Conservation (phyloP, 1,284 basidiomycete genomes). For the Vanrija sp. region DNA sequence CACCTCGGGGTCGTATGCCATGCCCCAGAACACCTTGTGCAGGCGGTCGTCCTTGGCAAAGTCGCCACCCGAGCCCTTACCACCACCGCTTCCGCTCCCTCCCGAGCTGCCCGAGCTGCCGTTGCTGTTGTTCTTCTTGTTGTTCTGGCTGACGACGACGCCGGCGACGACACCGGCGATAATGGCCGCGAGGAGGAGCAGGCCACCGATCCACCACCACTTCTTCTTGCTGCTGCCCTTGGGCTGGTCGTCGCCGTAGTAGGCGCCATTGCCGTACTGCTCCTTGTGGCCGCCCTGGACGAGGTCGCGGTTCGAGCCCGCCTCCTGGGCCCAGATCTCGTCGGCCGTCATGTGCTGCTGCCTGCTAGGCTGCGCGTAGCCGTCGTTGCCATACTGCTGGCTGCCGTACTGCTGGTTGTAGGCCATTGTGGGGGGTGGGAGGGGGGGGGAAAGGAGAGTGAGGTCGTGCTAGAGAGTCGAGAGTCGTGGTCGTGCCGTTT, state of each 20-base stretch:
- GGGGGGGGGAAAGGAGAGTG: no score
- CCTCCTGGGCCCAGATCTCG: no score
- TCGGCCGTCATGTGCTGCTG: no score
- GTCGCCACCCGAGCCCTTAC: slow-evolving; percentile 4
- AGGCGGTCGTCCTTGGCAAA: slow-evolving; percentile 62
- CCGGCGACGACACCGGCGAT: slow-evolving; percentile 30
- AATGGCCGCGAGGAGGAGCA: slow-evolving; percentile 22
- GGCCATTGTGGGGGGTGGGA: no score
- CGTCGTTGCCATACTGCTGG: no score
- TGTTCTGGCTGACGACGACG: slow-evolving; percentile 20
- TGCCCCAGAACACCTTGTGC: slow-evolving; percentile 62
- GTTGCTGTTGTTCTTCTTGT: slow-evolving; percentile 5
- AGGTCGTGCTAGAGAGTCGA: no score
- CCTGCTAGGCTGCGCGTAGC: no score
- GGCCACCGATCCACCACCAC: slow-evolving; percentile 20
- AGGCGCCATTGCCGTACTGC: no score
- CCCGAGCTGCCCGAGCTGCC: not conserved
- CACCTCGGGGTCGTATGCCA: slow-evolving; percentile 66
- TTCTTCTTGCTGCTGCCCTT: slow-evolving; percentile 21
- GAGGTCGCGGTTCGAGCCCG: no score
- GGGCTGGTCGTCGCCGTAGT: not conserved
- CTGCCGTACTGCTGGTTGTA: no score
- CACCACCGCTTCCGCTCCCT: not conserved
- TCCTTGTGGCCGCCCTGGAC: no score
- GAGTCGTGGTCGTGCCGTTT: no score